phyloP scores from a whole-genome alignment of 768 basidiomycete genomes.

The Collybia sp. region DNA sequence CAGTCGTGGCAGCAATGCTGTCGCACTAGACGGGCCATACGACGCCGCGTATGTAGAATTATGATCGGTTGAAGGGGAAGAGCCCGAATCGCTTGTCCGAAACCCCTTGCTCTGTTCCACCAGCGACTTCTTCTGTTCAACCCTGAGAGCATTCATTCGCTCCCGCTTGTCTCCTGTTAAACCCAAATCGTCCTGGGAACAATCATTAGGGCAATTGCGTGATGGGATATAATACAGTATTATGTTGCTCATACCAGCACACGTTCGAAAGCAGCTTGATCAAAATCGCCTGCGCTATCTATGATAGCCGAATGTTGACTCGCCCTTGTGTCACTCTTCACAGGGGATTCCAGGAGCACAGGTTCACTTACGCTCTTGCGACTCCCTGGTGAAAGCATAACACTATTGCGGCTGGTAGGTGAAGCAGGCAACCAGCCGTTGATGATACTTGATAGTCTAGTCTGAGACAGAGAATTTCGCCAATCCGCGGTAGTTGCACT shows the following conservation, averaged over 20 bases:
- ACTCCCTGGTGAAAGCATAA: slow-evolving; percentile 27
- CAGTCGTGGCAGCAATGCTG: slow-evolving; percentile 56
- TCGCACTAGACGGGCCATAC: slow-evolving; percentile 56
- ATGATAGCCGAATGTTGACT: slow-evolving; percentile 9
- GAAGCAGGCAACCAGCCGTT: slow-evolving; percentile 48
- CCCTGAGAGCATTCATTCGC: slow-evolving; percentile 56
- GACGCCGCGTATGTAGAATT: slow-evolving; percentile 41
- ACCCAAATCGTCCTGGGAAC: slow-evolving; percentile 59
- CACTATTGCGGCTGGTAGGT: slow-evolving; percentile 26
- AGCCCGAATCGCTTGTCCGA: slow-evolving; percentile 14
- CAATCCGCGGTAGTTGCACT: slow-evolving; percentile 37
- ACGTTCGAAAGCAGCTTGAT: slow-evolving; percentile 51
- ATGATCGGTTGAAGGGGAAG: slow-evolving; percentile 18
- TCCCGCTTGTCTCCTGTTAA: slow-evolving; percentile 66
- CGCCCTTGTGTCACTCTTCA: slow-evolving; percentile 19
- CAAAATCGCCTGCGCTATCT: slow-evolving; percentile 26
- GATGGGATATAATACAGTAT: too few species aligned
- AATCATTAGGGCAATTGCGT: too few species aligned
- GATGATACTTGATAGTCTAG: slow-evolving; percentile 61
- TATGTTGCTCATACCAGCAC: slow-evolving; percentile 52
- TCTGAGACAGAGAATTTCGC: slow-evolving; percentile 50
- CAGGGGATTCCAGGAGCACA: slow-evolving; percentile 43
- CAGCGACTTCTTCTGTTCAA: slow-evolving; percentile 62
- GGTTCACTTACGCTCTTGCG: slow-evolving; percentile 75
- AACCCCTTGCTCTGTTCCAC: slow-evolving; percentile 51